phyloP scores from a whole-genome alignment of 2,329 filamentous ascomycete species.

The Penicillium crustosum region DNA sequence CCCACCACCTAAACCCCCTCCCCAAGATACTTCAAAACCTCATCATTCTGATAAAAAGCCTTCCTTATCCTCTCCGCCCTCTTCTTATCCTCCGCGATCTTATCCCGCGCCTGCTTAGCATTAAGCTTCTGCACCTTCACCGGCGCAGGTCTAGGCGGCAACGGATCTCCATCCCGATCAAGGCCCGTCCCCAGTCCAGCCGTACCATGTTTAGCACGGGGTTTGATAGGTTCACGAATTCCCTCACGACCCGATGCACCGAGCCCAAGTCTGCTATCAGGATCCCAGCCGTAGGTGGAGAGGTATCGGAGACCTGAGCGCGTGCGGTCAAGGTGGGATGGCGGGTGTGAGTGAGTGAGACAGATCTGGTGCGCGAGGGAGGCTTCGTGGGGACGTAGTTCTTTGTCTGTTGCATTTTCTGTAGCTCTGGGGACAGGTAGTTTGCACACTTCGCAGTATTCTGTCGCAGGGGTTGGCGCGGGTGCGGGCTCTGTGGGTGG shows the following conservation, averaged over 20 bases:
- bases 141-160: slow-evolving; percentile 35
- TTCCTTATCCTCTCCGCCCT: slow-evolving; percentile 64
- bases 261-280: slow-evolving; percentile 65
- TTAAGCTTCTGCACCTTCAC: slow-evolving; percentile 57
- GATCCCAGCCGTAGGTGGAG: slow-evolving; percentile 60
- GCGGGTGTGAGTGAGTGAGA: slow-evolving; percentile 57
- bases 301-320: slow-evolving; percentile 58
- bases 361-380: slow-evolving; percentile 58
- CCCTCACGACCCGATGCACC: slow-evolving; percentile 68
- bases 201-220: slow-evolving; percentile 69
- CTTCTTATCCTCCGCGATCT: slow-evolving; percentile 61
- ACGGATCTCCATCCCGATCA: slow-evolving; percentile 25
- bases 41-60: slow-evolving; percentile 72
- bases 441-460: slow-evolving; percentile 58
- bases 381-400: slow-evolving; percentile 45
- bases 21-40: slow-evolving; percentile 72
- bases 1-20: slow-evolving; percentile 6
- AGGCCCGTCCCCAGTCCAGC: slow-evolving; percentile 66
- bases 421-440: slow-evolving; percentile 48
- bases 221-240: slow-evolving; percentile 72
- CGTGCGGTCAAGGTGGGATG: slow-evolving; percentile 58
- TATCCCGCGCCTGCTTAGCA: slow-evolving; percentile 67
- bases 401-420: neutral
- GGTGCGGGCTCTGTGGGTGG: neutral
- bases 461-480: neutral